Evolutionary conservation across 441 rosid species (phyloP), one percentile per base, ranked within the genome.

Genomic region (Kokia cookei): DNA sequence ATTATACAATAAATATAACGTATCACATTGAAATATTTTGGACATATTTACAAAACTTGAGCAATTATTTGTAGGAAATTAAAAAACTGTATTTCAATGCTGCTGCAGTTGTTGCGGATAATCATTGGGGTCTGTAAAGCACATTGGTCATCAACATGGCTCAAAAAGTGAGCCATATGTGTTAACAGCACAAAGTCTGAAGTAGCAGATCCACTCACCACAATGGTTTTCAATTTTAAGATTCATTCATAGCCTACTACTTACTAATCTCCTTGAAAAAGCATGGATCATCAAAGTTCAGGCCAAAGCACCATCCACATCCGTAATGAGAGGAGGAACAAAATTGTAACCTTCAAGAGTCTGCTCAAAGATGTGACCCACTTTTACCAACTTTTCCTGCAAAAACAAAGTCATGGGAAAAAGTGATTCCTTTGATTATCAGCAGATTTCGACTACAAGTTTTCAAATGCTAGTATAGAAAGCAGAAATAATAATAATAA

Each of bases 351-450:
- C 89, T 79, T 77, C 80, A 57, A 91, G 91, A 57, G 98, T 94
- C 84, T 94, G 97, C 90, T 94, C 94, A 87, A 90, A 92, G 65
- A 93, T 77, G 78, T 90, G 96, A 15, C 90, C 97, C 26, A 90
- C 88, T 84, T 80, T 89, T 54, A 91, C 82, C 88, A 94, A 65
- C 76, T 84, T 92, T 74, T 72, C 94, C 98, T 91, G 88, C 73
- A 91, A 26, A 15, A 15, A 72, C 1, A 62, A 13, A 1, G 43
- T 12, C 7, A 54, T 7, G 7, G 4, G 15, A 29, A 60, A 7
- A 55, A 60, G 7, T 14, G 10, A 60, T 14, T 22, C 7, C 42
- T 60, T 15, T 29, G 19, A 60, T 14, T 67, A 67, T 67, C 57
- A 67, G 15, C 24, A 40, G 68, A 64, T 64, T 37, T 9, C 5